Base-by-base conservation (phyloP, 2,329 filamentous ascomycete genomes). In the Chrysosporium queenslandicum region DNA sequence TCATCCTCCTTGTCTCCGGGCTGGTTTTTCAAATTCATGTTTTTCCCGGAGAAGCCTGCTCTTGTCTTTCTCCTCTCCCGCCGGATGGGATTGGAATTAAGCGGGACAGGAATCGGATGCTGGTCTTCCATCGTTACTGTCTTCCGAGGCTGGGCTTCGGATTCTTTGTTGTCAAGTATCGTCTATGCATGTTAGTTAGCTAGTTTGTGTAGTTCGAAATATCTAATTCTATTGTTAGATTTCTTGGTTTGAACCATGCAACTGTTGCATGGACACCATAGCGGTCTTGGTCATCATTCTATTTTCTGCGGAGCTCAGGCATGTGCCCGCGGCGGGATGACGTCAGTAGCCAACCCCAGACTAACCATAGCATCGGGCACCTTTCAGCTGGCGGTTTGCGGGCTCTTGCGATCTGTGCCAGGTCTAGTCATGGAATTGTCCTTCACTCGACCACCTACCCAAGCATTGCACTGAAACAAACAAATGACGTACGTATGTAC, bases 1-100 rank as follows among this genome's bases (percentile, higher is more conserved):
- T 75, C 75, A 77, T 77, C 74, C 67, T 71, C 75, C 77, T 77
- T 71, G 39, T 63, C 69, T 74, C 71, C 68, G 68, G 68, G 73
- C 72, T 73, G 68, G 71, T 53, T 63, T 63, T 66, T 52, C 9
- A 16, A 12, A 43, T 23, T 9, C 7, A 34, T 34, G 16, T 34
- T 46, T 60, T 61, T 58, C 66, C 67, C 66, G 66, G 66, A 64
- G 60, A 61, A 56, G 64, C 67, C 63, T 58, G 61, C 48, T 52
- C 54, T 55, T 56, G 4, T 48, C 14, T 40, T 27, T 46, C 32
- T 14, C 43, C 29, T 51, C 48, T 47, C 59, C 62, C 61, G 64
- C 64, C 60, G 66, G 61, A 51, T 64, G 61, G 58, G 55, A 39
- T 3, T 21, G 29, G 36, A 43, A 48, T 53, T 53, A 51, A 55